A percentile compares a stretch with the other conserved stretches of the same genome.
Conservation (phyloP, 139 green algal genomes). For the Haematococcus lacustris region DNA sequence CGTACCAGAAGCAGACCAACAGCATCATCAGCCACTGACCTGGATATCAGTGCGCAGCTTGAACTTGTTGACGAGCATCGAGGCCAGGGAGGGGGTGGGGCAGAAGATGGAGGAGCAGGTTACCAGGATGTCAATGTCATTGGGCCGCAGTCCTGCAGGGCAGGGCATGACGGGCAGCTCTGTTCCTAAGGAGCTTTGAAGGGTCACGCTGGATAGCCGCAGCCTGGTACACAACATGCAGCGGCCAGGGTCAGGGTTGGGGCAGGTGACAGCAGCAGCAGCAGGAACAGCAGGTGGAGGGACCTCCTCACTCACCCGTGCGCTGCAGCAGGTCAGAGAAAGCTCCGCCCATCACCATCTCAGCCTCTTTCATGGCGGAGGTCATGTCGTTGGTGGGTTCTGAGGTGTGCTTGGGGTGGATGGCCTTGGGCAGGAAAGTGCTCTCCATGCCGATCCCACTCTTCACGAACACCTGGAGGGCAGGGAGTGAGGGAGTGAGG, state of each 20-base stretch:
- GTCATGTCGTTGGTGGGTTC: slow-evolving; percentile 45
- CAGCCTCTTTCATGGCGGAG: slow-evolving; percentile 54
- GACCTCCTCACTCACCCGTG: slow-evolving; percentile 28
- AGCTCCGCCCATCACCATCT: slow-evolving; percentile 53
- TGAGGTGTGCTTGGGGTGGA: slow-evolving; percentile 42
- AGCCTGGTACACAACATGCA: no score
- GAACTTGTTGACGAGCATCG: slow-evolving; percentile 76
- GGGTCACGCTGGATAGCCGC: no score
- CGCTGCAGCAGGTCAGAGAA: slow-evolving; percentile 33
- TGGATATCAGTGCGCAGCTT: slow-evolving; percentile 53
- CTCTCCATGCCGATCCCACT: slow-evolving; percentile 28
- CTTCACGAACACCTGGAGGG: slow-evolving; percentile 27
- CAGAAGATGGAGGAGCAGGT: slow-evolving; percentile 64
- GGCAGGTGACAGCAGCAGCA: no score
- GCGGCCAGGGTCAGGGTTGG: no score
- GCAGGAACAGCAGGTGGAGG: no score
- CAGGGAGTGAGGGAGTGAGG: no score
- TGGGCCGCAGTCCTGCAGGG: slow-evolving; percentile 18
- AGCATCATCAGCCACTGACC: not conserved
- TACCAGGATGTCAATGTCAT: slow-evolving; percentile 51
- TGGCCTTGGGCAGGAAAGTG: slow-evolving; percentile 42
- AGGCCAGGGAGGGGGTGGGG: slow-evolving; percentile 69
- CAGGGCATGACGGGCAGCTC: not conserved
- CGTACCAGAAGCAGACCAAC: not conserved
- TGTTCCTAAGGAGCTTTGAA: no score